Percentiles rank a stretch among this genome's conserved stretches.
Evolutionary conservation across 2,329 filamentous ascomycete genomes (phyloP).

Genomic region (Penicillium sp.): DNA sequence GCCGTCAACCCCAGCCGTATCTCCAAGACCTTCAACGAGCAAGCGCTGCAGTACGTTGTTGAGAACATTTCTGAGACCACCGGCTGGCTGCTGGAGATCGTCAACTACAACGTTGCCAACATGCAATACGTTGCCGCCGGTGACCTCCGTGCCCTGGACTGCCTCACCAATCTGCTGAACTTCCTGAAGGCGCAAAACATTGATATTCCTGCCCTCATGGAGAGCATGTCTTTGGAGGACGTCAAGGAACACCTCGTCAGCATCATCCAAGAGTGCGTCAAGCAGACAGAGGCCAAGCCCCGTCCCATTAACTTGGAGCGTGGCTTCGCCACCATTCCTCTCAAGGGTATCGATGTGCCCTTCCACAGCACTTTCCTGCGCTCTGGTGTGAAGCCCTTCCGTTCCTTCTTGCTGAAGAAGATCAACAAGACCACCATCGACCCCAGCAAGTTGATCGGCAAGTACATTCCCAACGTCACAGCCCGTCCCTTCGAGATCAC

Average conservation of each 20-base stretch:
- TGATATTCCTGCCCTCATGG: constrained; percentile 90
- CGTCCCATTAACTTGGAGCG: constrained; percentile 85
- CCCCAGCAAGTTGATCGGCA: constrained; percentile 91
- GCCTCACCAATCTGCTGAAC: constrained; percentile 78
- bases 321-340: constrained; percentile 93
- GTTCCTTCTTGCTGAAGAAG: constrained; percentile 98
- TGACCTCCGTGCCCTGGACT: constrained; percentile 65
- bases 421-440: constrained; percentile 99
- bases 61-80: constrained; percentile 93
- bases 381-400: constrained; percentile 98
- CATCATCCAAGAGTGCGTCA: constrained; percentile 85
- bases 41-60: constrained; percentile 93
- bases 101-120: constrained; percentile 83
- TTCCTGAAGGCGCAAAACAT: constrained; percentile 96
- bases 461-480: constrained; percentile 99
- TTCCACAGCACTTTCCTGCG: constrained; percentile 99
- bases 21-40: constrained; percentile 97
- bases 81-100: constrained; percentile 94
- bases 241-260: constrained; percentile 85
- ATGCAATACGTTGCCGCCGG: constrained; percentile 69
- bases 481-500: constrained; percentile 92
- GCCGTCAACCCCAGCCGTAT: constrained; percentile 98
- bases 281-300: constrained; percentile 85
- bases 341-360: constrained; percentile 95
- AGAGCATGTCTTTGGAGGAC: constrained; percentile 80